Base-by-base conservation (phyloP, 2,329 filamentous ascomycete species). In the Phialemonium atrogriseum region DNA sequence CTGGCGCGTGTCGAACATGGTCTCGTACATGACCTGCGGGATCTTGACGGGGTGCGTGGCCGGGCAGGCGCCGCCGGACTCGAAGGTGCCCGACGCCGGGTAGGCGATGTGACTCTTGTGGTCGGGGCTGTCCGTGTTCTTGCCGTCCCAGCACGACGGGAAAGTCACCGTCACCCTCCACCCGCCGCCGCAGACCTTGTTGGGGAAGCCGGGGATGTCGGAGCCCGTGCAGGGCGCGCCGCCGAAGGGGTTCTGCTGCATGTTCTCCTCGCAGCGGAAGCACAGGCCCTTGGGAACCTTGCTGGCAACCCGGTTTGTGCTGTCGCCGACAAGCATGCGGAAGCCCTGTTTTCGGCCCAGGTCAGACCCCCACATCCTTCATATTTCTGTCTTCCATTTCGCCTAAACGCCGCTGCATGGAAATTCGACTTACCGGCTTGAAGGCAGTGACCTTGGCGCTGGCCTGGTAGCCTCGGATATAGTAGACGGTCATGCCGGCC, bases 101-200 rank as follows among this genome's bases (percentile, higher is more conserved):
- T 42, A 39, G 13, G 38, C 34, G 21, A 37, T 36, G 30, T 42
- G 26, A 21, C 13, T 18, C 20, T 30, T 30, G 20, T 30, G 28
- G 28, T 30, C 28, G 8, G 28, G 28, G 10, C 20, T 24, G 28
- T 30, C 28, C 5, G 13, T 17, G 20, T 30, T 30, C 17, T 30
- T 30, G 19, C 28, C 28, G 13, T 30, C 28, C 28, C 28, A 30
- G 54, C 66, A 56, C 50, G 51, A 48, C 4, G 54, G 55, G 43
- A 64, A 64, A 25, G 59, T 55, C 27, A 62, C 48, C 11, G 59
- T 56, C 2, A 57, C 55, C 48, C 61, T 58, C 35, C 62, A 62
- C 16, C 60, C 59, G 9, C 54, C 55, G 10, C 49, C 46, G 34
- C 60, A 64, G 6, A 46, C 48, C 25, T 48, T 42, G 2, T 45